Evolutionary conservation across 1,139 yeast genomes (phyloP), one percentile per base, ranked within the genome.

Genomic region (Hemisphaericaspora xylofermentans): DNA sequence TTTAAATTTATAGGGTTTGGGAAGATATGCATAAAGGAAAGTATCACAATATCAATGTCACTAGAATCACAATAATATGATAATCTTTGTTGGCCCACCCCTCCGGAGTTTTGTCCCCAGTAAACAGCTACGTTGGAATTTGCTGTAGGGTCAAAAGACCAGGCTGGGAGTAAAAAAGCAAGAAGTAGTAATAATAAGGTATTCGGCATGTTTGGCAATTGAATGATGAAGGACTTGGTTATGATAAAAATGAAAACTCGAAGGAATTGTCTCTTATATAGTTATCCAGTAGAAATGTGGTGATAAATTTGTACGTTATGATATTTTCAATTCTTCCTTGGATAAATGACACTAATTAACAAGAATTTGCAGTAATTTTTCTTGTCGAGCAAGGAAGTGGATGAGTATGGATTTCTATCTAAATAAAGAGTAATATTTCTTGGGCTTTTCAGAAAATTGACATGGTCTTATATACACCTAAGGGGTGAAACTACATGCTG

Each of bases 81-180:
- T 43, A 91, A 71, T 13, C 76, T 60, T 46, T 78, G 69, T 61
- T 89, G 96, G 33, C 78, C 58, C 6, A 87, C 87, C 25, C 80
- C 85, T 17, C 48, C 51, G 2, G 95, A 83, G 54, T 82, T 80
- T 65, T 89, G 97, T 35, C 97, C 97, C 96, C 96, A 89, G 64
- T 88, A 88, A 13, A 87, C 75, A 24, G 84, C 96, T 36, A 88
- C 80, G 52, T 86, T 85, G 36, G 75, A 62, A 41, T 77, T 69
- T 26, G 78, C 61, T 21, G 63, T 43, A 12, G 74, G 64, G 48
- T 74, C 70, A 47, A 77, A 77, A 13, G 75, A 73, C 13, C 45
- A 43, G 10, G 42, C 50, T 12, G 44, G 27, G 9, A 47, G 19
- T 19, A 42, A 30, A 26, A 45, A 14, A 12, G 43, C 18, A 12